phyloP scores from a whole-genome alignment of 306 rosid species.

The Adenanthera pavonina region DNA sequence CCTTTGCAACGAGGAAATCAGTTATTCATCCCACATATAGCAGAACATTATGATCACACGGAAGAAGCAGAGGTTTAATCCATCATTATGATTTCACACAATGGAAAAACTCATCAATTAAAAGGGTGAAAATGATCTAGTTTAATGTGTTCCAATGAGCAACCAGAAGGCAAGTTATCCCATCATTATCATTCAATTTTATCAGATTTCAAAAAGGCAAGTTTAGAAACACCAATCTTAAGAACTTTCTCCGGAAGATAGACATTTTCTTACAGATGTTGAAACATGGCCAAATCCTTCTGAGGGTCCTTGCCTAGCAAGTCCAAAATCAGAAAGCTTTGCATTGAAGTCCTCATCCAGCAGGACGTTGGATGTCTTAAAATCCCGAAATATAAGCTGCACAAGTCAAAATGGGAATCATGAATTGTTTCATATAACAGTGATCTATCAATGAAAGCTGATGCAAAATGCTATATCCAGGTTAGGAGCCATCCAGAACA shows the following conservation, averaged over 20 bases:
- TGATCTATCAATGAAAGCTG: slow-evolving; percentile 2
- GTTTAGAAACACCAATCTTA: slow-evolving; percentile 8
- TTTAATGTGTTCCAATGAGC: not conserved
- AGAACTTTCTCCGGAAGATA: slow-evolving; percentile 19
- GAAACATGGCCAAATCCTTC: slow-evolving; percentile 88
- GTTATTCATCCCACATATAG: slow-evolving; percentile 34
- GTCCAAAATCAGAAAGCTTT: slow-evolving; percentile 97
- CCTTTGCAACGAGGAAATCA: slow-evolving; percentile 56
- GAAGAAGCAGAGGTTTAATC: slow-evolving; percentile 22
- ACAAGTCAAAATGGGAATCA: slow-evolving; percentile 47
- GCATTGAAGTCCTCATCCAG: slow-evolving; percentile 92
- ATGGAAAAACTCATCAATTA: slow-evolving; percentile 22
- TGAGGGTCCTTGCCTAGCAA: slow-evolving; percentile 96
- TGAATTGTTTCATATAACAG: slow-evolving; percentile 22
- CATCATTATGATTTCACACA: slow-evolving; percentile 18
- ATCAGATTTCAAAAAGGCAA: slow-evolving; percentile 9
- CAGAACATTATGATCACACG: slow-evolving; percentile 5
- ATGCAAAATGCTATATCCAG: slow-evolving; percentile 35
- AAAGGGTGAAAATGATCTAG: slow-evolving; percentile 6
- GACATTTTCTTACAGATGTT: slow-evolving; percentile 70
- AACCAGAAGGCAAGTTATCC: slow-evolving; percentile 24
- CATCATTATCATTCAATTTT: slow-evolving; percentile 22
- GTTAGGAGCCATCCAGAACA: slow-evolving; percentile 14
- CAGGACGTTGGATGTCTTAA: slow-evolving; percentile 84
- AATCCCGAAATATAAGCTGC: slow-evolving; percentile 98